These are phyloP conservation scores for Mucor piriformis DNA, from an alignment of 371 early-diverging fungal genomes.

Conservation along the genomic window DNA sequence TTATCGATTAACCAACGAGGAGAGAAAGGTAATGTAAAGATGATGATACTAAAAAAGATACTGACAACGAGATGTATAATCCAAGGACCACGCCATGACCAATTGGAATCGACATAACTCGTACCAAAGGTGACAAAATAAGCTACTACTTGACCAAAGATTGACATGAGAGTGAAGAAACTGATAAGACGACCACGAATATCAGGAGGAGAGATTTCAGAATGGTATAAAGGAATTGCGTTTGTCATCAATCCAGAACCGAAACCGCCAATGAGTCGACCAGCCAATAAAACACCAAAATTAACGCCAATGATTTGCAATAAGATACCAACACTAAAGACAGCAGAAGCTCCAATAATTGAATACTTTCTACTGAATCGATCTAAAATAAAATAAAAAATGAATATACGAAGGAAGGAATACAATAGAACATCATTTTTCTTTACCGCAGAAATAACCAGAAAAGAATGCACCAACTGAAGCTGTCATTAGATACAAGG, in stretches of 20 bases:
- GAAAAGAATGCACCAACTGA: slow-evolving; percentile 39
- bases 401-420: background rate
- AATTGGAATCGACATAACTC: slow-evolving; percentile 32
- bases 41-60: slow-evolving; percentile 9
- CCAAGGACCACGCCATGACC: slow-evolving; percentile 52
- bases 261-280: slow-evolving; percentile 43
- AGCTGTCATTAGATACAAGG: slow-evolving; percentile 47
- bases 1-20: slow-evolving; percentile 62
- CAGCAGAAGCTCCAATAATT: slow-evolving; percentile 32
- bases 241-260: slow-evolving; percentile 51
- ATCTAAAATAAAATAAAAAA: slow-evolving; percentile 26
- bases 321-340: slow-evolving; percentile 41
- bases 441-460: slow-evolving; percentile 48
- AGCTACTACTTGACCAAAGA: slow-evolving; percentile 44
- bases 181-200: slow-evolving; percentile 52
- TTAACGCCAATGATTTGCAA: slow-evolving; percentile 44
- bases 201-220: slow-evolving; percentile 78
- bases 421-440: background rate
- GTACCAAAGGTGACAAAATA: slow-evolving; percentile 54
- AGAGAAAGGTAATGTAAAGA: slow-evolving; percentile 48
- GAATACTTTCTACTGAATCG: slow-evolving; percentile 45
- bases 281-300: slow-evolving; percentile 34
- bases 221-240: slow-evolving; percentile 44
- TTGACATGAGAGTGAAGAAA: slow-evolving; percentile 40
- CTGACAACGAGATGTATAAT: slow-evolving; percentile 34